Base-by-base conservation (phyloP, 371 early-diverging fungal genomes). In the Rhizopus sp. region DNA sequence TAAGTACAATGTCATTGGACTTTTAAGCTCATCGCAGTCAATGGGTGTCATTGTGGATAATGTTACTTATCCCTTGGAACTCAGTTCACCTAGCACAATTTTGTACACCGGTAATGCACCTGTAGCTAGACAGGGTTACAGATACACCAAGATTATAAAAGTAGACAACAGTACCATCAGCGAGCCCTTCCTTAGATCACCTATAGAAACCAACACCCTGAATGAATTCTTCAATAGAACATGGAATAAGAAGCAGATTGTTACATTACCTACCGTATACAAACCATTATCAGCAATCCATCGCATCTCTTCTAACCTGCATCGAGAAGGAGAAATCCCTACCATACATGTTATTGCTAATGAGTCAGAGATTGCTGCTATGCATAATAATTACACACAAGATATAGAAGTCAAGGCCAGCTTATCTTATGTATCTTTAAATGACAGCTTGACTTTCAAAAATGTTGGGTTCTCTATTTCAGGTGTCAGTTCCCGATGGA, bases 401-500 rank as follows among this genome's bases (percentile, higher is more conserved):
- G 60, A 63, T 34, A 12, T 23, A 9, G 35, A 46, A 17, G 57
- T 68, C 15, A 16, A 16, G 5, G 41, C 50, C 7, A 68, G 53
- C 7, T 42, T 68, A 48, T 53, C 60, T 12, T 68, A 68, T 31
- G 55, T 68, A 8, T 45, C 48, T 9, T 39, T 65, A 13, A 57
- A 60, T 16, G 44, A 59, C 6, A 53, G 32, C 7, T 16, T 34
- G 17, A 35, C 6, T 8, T 65, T 45, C 33, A 15, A 52, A 16
- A 39, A 64, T 34, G 57, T 56, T 17, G 31, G 48, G 16, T 23
- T 71, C 3, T 57, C 59, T 17, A 42, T 69, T 5, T 54, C 62
- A 1, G 69, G 69, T 8, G 57, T 65, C n/a, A 53, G 66, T 5
- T 62, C 69, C 4, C 58, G 60, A 7, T 53, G 41, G 16, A 46